Evolutionary conservation across 192 early-diverging fungal species (phyloP).

Genomic region (Phycomyces nitens): DNA sequence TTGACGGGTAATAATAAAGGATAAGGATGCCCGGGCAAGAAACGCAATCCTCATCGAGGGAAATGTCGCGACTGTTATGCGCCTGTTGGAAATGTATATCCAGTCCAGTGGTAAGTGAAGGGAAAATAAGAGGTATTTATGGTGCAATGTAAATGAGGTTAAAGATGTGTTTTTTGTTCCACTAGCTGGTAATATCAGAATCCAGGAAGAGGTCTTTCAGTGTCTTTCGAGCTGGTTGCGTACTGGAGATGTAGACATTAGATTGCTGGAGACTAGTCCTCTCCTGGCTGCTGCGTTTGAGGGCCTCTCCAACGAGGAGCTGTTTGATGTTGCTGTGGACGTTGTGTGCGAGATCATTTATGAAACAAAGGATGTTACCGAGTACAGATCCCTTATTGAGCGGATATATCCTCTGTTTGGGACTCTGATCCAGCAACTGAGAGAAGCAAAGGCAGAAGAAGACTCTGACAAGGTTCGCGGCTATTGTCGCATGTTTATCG

Average conservation of each 20-base stretch:
- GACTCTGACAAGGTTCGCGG: constrained; percentile 80
- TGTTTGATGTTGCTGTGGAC: constrained; percentile 86
- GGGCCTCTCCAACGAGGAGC: constrained; percentile 58
- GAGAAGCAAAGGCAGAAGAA: constrained; percentile 54
- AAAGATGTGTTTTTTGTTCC: too few species aligned
- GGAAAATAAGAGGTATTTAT: neutral
- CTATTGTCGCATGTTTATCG: constrained; percentile 82
- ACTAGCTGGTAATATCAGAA: constrained; percentile 47
- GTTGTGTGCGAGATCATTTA: constrained; percentile 78
- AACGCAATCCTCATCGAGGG: constrained; percentile 58
- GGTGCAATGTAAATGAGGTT: neutral
- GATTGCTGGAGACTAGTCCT: constrained; percentile 58
- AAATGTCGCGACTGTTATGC: constrained; percentile 66
- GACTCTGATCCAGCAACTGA: constrained; percentile 43
- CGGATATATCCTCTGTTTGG: constrained; percentile 57
- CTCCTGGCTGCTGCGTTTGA: constrained; percentile 72
- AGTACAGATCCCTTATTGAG: constrained; percentile 55
- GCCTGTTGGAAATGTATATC: constrained; percentile 66
- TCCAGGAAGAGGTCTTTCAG: constrained; percentile 60
- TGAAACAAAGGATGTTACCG: constrained; percentile 56
- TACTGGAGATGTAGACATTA: constrained; percentile 72
- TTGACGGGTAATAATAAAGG: constrained; percentile 38
- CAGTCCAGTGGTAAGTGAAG: constrained; percentile 51
- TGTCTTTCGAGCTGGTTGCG: constrained; percentile 86
- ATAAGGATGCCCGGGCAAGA: constrained; percentile 57